A percentile compares a stretch with the other conserved stretches of the same genome.
Evolutionary conservation across 2,329 filamentous ascomycete genomes (phyloP).

Genomic region (Cordyceps cateniannulata): DNA sequence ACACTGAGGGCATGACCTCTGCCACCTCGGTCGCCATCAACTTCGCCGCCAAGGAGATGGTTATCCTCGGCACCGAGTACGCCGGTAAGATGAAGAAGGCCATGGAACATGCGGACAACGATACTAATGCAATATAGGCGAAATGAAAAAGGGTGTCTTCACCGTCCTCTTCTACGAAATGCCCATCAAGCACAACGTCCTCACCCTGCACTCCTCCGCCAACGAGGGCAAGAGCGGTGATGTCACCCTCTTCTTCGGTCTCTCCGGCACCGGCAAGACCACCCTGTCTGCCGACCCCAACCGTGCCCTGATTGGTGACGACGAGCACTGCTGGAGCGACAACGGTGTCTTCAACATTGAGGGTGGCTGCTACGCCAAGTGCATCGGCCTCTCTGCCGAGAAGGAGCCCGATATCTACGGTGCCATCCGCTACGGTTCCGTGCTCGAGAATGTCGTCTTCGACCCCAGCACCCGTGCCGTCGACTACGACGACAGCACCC

Average conservation of each 20-base stretch:
- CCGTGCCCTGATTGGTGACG: slow-evolving; percentile 92
- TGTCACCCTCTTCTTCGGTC: slow-evolving; percentile 98
- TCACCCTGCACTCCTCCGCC: slow-evolving; percentile 96
- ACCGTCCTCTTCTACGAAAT: slow-evolving; percentile 99
- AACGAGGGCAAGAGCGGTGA: slow-evolving; percentile 94
- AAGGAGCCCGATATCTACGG: slow-evolving; percentile 98
- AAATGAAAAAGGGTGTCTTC: slow-evolving; percentile 96
- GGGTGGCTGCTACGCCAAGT: slow-evolving; percentile 99
- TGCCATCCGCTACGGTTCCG: slow-evolving; percentile 93
- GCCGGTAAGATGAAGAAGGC: slow-evolving; percentile 84
- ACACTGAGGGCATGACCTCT: slow-evolving; percentile 97
- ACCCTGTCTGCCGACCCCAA: slow-evolving; percentile 96
- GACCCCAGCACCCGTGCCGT: slow-evolving; percentile 82
- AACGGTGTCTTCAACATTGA: slow-evolving; percentile 98
- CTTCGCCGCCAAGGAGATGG: slow-evolving; percentile 99
- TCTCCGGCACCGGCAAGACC: slow-evolving; percentile 98
- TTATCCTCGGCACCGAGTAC: slow-evolving; percentile 98
- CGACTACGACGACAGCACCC: slow-evolving; percentile 89
- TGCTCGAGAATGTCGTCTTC: slow-evolving; percentile 98
- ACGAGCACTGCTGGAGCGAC: slow-evolving; percentile 99
- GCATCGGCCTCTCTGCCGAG: slow-evolving; percentile 91
- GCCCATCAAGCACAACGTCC: slow-evolving; percentile 98
- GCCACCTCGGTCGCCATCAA: slow-evolving; percentile 97
- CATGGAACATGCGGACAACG: no score
- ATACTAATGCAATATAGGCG: no score